These are phyloP conservation scores for Polytrichum formosum DNA, from an alignment of 225 moss, liverwort and hornwort species.

Conservation along the genomic window DNA sequence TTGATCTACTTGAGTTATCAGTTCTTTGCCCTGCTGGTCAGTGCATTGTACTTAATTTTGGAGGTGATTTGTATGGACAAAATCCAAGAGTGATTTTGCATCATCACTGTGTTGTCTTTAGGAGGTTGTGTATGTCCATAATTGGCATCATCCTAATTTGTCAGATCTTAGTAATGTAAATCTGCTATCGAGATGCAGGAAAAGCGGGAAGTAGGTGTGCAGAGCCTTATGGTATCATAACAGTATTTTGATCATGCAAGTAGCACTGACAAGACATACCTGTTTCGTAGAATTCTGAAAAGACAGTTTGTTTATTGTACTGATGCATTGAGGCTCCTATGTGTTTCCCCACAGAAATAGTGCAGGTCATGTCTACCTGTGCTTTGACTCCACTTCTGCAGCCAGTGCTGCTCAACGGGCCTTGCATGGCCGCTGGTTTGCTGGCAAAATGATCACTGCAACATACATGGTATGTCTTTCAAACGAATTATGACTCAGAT, in stretches of 20 bases:
- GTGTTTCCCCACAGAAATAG: slow-evolving; percentile 64
- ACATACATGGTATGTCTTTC: slow-evolving; percentile 73
- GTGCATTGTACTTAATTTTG: slow-evolving; percentile 2
- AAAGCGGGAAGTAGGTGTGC: too few species aligned
- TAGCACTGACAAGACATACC: background rate
- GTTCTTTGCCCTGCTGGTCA: slow-evolving; percentile 1
- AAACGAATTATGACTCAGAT: background rate
- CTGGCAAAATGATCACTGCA: slow-evolving; percentile 98
- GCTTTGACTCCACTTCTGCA: slow-evolving; percentile 73
- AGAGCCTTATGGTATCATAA: background rate
- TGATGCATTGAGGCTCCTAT: too few species aligned
- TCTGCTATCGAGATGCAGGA: background rate
- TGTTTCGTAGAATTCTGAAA: background rate
- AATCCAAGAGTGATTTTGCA: background rate
- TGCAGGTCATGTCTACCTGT: slow-evolving; percentile 93
- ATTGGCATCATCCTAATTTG: background rate
- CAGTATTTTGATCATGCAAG: background rate
- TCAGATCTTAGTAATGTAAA: background rate
- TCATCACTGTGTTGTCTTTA: background rate
- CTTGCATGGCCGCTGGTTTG: slow-evolving; percentile 96
- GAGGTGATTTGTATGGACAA: background rate
- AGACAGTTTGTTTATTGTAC: background rate
- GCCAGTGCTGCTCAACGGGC: slow-evolving; percentile 91
- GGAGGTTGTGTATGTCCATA: background rate
- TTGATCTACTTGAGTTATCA: slow-evolving; percentile 7